Base-by-base conservation (phyloP, 257 asterid species). In the Ligustrum vulgare region DNA sequence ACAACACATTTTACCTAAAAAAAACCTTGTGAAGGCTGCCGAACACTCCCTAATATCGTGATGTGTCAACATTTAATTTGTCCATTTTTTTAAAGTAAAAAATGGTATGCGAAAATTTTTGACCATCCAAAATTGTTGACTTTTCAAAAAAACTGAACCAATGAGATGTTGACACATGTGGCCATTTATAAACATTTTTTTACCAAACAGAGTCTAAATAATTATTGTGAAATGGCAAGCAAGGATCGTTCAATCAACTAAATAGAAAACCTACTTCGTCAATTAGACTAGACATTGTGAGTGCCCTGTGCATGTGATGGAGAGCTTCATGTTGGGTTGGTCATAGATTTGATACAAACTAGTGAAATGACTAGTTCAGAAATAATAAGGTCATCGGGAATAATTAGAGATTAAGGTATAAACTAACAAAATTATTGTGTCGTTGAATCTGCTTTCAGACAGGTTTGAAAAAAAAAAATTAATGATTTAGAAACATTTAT, bases 341-440 rank as follows among this genome's bases (percentile, higher is more conserved):
- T 58, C 66, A 58, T 23, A 58, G 66, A 58, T 58, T 58, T 22
- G 2, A 23, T 28, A 58, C 8, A n/a, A n/a, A n/a, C n/a, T n/a
- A n/a, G n/a, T n/a, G n/a, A n/a, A n/a, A n/a, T n/a, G n/a, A n/a
- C n/a, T n/a, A 22, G 12, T 58, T 22, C 4, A 8, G 33, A 51
- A 18, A 51, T n/a, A 51, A 51, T 51, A 51, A 51, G 25, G 62
- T n/a, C 62, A n/a, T n/a, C 10, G 62, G 18, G 62, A 51, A 58
- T 20, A 54, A 54, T n/a, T 1, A 54, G 28, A 54, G 63, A 54
- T 54, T 25, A n/a, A n/a, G 25, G 3, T 16, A 54, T n/a, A 54
- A 54, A 54, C 63, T 54, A 54, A 54, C 63, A 54, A 74, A 60
- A 76, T 36, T 56, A 72, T 36, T 22, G 65, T 36, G 36, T 10